Percentiles rank a stretch among this genome's conserved stretches.
Conservation (phyloP, 2,329 filamentous ascomycete species). For the Arachnomyces sp. region DNA sequence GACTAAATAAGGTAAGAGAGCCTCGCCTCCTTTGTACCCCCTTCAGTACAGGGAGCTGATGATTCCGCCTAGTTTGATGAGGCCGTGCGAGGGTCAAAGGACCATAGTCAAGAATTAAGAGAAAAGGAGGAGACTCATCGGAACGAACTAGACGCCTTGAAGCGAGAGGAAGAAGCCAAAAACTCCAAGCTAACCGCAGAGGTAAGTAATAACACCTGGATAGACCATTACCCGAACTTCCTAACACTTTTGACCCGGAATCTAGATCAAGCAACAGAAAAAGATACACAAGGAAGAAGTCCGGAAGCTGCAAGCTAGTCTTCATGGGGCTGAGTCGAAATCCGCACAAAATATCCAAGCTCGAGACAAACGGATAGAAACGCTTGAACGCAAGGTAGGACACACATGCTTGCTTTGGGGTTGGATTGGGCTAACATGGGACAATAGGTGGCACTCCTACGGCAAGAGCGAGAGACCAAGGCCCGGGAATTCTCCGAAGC, state of each 20-base stretch:
- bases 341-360: constrained; percentile 21
- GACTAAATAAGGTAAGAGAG: constrained; percentile 17
- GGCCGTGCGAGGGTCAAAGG: constrained; percentile 16
- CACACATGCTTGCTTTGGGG: not conserved
- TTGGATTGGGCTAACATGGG: not conserved
- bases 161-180: constrained; percentile 16
- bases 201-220: constrained; percentile 12
- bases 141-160: constrained; percentile 15
- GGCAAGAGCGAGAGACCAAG: constrained; percentile 28
- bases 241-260: too few species aligned
- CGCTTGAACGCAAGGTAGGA: constrained; percentile 27
- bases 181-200: constrained; percentile 15
- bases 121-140: constrained; percentile 15
- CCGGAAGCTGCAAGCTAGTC: constrained; percentile 16
- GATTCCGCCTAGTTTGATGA: constrained; percentile 16
- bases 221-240: not conserved
- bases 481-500: constrained; percentile 32
- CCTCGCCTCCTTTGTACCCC: too few species aligned
- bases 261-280: constrained; percentile 3
- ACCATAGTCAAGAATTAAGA: constrained; percentile 15
- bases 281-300: constrained; percentile 22
- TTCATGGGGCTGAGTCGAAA: constrained; percentile 19
- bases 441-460: constrained; percentile 25
- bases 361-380: constrained; percentile 24
- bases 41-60: too few species aligned